phyloP scores from a whole-genome alignment of 2,329 filamentous ascomycete genomes.

The Alternaria triticimaculans region DNA sequence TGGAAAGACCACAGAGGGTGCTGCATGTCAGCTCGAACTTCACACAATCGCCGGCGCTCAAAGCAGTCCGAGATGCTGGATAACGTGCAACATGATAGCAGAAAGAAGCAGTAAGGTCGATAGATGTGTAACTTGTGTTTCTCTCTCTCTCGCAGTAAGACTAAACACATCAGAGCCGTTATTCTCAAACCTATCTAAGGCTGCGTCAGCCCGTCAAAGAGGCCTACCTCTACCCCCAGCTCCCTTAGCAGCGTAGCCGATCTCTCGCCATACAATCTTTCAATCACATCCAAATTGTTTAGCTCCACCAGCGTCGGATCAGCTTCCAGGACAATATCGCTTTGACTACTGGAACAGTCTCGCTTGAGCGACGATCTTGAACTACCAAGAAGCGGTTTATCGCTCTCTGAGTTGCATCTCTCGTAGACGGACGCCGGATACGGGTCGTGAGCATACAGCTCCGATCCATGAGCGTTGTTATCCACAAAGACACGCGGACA shows the following conservation, averaged over 20 bases:
- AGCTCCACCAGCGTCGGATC: background rate
- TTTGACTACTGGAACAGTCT: too few species aligned
- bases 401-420: rapidly evolving
- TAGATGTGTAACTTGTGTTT: too few species aligned
- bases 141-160: background rate
- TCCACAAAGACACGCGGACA: background rate
- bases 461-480: background rate
- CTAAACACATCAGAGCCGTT: background rate
- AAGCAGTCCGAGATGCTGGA: too few species aligned
- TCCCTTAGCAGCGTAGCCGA: background rate
- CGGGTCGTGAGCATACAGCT: background rate
- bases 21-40: too few species aligned
- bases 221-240: background rate
- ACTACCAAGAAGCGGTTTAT: background rate
- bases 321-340: background rate
- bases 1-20: too few species aligned
- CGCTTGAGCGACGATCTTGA: rapidly evolving
- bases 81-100: too few species aligned
- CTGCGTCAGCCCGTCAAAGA: background rate
- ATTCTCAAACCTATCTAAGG: background rate
- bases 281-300: background rate
- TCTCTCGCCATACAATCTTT: background rate
- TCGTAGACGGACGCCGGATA: background rate
- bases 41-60: too few species aligned
- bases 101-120: too few species aligned